A percentile compares a stretch with the other conserved stretches of the same genome.
These are phyloP conservation scores for Mortierella claussenii DNA, from an alignment of 192 early-diverging fungal genomes.

Conservation along the genomic window DNA sequence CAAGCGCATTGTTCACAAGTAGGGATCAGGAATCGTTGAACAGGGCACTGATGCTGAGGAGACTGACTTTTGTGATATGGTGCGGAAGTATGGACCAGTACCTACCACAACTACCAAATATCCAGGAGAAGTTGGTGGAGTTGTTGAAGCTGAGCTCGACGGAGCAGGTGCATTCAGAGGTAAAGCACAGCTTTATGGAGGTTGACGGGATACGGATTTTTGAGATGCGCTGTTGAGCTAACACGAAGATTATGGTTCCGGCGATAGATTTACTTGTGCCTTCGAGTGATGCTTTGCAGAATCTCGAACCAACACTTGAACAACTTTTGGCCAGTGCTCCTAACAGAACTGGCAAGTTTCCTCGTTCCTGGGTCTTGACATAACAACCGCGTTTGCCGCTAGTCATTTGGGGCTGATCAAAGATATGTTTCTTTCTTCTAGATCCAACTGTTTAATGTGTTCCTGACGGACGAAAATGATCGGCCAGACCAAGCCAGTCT, in stretches of 20 bases:
- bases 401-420: not conserved
- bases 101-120: slow-evolving; percentile 75
- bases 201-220: no score
- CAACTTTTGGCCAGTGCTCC: slow-evolving; percentile 91
- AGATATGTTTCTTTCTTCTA: slow-evolving; percentile 29
- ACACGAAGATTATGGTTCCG: no score
- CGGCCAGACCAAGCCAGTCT: slow-evolving; percentile 73
- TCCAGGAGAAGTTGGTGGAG: slow-evolving; percentile 92
- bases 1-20: slow-evolving; percentile 82
- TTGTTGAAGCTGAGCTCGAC: slow-evolving; percentile 76
- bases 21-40: slow-evolving; percentile 81
- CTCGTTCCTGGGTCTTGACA: not conserved
- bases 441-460: slow-evolving; percentile 75
- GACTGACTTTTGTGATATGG: slow-evolving; percentile 84
- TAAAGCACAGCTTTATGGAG: slow-evolving; percentile 17
- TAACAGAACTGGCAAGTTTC: slow-evolving; percentile 82
- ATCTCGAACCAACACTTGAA: slow-evolving; percentile 84
- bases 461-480: slow-evolving; percentile 62
- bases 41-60: slow-evolving; percentile 74
- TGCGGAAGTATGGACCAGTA: slow-evolving; percentile 82
- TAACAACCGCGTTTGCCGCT: not conserved
- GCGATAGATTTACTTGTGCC: slow-evolving; percentile 80
- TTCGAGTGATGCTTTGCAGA: slow-evolving; percentile 83
- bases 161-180: slow-evolving; percentile 80
- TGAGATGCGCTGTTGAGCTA: no score